Base-by-base conservation (phyloP, 192 early-diverging fungal genomes). In the Backusella tarrabulga region DNA sequence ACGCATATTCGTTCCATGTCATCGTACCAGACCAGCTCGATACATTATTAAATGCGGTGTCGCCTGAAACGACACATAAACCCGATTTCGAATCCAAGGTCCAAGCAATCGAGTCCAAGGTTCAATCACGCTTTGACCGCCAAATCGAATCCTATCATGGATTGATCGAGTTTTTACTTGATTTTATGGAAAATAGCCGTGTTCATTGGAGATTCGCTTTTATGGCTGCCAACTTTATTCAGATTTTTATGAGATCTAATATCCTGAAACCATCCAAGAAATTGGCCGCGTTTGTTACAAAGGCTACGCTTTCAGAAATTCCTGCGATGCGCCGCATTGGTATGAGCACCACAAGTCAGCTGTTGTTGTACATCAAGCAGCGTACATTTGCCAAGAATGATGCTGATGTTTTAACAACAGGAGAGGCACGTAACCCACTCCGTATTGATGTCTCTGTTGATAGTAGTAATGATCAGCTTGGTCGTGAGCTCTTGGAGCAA, bases 161-260 rank as follows among this genome's bases (percentile, higher is more conserved):
- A 34, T 66, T 87, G 17, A 50, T 83, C 19, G 34, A 46, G n/a
- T 72, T 34, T 17, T 85, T 97, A 73, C 83, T 93, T 17, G 87
- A 84, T 17, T 78, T 94, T 41, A 76, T 92, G 29, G 84, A 89
- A 46, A 85, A 89, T 52, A 82, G 87, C 2, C 85, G 85, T 9
- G 80, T 94, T 0, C 96, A 95, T 36, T 95, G 96, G 95, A 89
- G 94, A 14, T 95, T 95, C 84, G 87, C 89, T 0, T 87, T 90
- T 3, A 94, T 97, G 89, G 87, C 92, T 6, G 87, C 92, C 63
- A 94, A 91, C 68, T 93, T 96, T 60, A 80, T 98, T 7, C 94
- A 97, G 67, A 78, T 93, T 26, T 81, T 91, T 21, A 82, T 92
- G 72, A 83, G 91, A 17, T 84, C 90, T 1, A 88, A 95, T 32